Base-by-base conservation (phyloP, 192 early-diverging fungal species). In the Coemansia sp. region DNA sequence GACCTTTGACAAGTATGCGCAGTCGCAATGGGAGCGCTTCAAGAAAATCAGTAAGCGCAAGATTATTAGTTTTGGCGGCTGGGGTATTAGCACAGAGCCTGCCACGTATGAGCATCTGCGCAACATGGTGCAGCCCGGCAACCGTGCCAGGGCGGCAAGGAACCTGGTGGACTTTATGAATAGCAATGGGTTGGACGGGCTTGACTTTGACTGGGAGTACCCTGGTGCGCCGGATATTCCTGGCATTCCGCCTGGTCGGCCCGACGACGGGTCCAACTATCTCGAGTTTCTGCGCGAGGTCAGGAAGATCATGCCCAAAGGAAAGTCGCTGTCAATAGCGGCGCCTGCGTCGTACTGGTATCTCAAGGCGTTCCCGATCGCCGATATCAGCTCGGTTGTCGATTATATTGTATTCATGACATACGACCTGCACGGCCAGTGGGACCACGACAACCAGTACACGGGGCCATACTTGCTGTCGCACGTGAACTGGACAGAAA, bases 401-500 rank as follows among this genome's bases (percentile, higher is more conserved):
- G 68, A 70, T 54, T 70, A 70, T 47, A 70, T 70, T 40, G 61
- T 70, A 8, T 70, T 63, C 49, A 70, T 70, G 68, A 70, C 68
- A 41, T 70, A 70, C 36, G 68, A 70, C 40, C 37, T 70, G 16
- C 68, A 70, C 42, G 68, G 68, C 9, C 68, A 70, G 37, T 70
- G 68, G 68, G 68, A 70, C 39, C 62, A 70, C 40, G 58, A 41
- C 26, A 72, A 55, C 36, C 67, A 52, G 4, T 64, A 41, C 6
- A 56, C 64, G n/a, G 71, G 62, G 49, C 48, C 61, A 15, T 72
- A 43, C 37, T 47, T 64, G 22, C 41, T 41, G 51, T 61, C 56
- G 39, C 62, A 72, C 16, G 57, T 64, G 5, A 63, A 72, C 40
- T 41, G 18, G 21, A 74, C 63, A 4, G 74, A 76, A 65, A 61